phyloP scores from a whole-genome alignment of 2,329 filamentous ascomycete species.

The Torrubiella hemipterigena region DNA sequence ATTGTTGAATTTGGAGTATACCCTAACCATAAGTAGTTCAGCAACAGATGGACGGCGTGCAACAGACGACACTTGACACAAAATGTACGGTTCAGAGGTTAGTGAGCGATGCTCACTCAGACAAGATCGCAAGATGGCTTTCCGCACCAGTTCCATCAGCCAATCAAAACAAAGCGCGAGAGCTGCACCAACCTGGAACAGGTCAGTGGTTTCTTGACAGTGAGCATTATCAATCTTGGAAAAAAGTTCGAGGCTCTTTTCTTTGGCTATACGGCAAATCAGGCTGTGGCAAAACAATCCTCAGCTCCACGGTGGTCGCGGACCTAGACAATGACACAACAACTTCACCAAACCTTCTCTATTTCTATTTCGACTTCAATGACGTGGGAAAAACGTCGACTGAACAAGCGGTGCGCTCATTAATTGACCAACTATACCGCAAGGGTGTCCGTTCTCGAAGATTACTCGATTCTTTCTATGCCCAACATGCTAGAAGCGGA shows the following conservation, averaged over 20 bases:
- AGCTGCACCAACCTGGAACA: conserved; percentile 1
- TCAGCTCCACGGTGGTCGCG: conserved; percentile 1
- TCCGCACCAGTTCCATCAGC: conserved; percentile 1
- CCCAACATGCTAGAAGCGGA: neutral
- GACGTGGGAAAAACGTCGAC: conserved; percentile 2
- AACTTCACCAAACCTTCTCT: neutral
- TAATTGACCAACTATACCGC: conserved; percentile 2
- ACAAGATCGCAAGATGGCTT: neutral
- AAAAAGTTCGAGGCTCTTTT: neutral
- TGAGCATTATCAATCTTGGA: conserved; percentile 2
- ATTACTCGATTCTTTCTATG: neutral
- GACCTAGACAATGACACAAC: neutral
- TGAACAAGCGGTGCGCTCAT: conserved; percentile 1
- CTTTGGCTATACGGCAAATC: neutral
- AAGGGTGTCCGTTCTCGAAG: neutral
- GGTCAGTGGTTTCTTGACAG: conserved; percentile 1
- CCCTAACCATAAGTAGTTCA: too few relatives aligned
- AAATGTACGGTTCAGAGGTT: neutral
- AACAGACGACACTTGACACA: neutral
- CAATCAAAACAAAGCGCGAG: neutral
- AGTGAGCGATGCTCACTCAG: neutral
- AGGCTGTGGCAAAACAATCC: conserved; percentile 1
- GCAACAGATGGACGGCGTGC: neutral
- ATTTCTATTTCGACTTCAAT: conserved; percentile 3
- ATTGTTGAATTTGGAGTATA: too few relatives aligned